Percentiles rank a stretch among this genome's conserved stretches.
Evolutionary conservation across 371 early-diverging fungal species (phyloP).

Genomic region (Globomyces sp.): DNA sequence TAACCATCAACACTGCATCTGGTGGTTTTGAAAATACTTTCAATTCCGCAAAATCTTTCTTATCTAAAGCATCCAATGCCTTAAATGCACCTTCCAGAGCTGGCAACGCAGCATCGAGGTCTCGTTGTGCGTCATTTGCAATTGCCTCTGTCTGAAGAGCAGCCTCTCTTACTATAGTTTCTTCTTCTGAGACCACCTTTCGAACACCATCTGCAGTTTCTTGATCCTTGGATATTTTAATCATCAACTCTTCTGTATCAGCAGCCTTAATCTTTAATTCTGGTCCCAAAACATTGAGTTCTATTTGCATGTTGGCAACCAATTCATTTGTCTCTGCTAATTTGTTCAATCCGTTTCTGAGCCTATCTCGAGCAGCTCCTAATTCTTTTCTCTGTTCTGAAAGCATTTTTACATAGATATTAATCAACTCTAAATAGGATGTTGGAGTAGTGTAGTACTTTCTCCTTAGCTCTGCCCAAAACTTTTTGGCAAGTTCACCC

Average conservation of each 20-base stretch:
- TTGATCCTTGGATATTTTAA: constrained; percentile 59
- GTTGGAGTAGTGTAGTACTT: constrained; percentile 58
- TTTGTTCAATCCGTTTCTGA: constrained; percentile 52
- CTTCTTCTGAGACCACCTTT: constrained; percentile 55
- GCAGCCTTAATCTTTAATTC: constrained; percentile 49
- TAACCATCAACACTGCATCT: constrained; percentile 54
- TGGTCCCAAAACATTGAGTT: constrained; percentile 52
- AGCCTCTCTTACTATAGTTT: constrained; percentile 50
- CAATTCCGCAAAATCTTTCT: constrained; percentile 60
- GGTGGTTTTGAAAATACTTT: constrained; percentile 61
- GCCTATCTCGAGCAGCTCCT: constrained; percentile 44
- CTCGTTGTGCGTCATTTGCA: constrained; percentile 53
- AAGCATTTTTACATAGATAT: constrained; percentile 53
- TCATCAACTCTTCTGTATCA: constrained; percentile 53
- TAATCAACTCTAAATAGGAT: constrained; percentile 57
- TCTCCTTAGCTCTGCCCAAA: constrained; percentile 52
- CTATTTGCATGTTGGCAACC: constrained; percentile 57
- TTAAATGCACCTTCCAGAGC: constrained; percentile 56
- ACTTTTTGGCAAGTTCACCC: constrained; percentile 44
- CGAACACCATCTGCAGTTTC: constrained; percentile 55
- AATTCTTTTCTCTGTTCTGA: constrained; percentile 56
- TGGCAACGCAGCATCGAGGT: constrained; percentile 56
- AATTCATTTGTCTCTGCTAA: constrained; percentile 53
- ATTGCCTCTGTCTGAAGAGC: constrained; percentile 52
- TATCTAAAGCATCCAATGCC: constrained; percentile 55